Percentiles rank a stretch among this genome's conserved stretches.
Evolutionary conservation across 179 eudicot species (phyloP).

Genomic region (Carnegiea gigantea): DNA sequence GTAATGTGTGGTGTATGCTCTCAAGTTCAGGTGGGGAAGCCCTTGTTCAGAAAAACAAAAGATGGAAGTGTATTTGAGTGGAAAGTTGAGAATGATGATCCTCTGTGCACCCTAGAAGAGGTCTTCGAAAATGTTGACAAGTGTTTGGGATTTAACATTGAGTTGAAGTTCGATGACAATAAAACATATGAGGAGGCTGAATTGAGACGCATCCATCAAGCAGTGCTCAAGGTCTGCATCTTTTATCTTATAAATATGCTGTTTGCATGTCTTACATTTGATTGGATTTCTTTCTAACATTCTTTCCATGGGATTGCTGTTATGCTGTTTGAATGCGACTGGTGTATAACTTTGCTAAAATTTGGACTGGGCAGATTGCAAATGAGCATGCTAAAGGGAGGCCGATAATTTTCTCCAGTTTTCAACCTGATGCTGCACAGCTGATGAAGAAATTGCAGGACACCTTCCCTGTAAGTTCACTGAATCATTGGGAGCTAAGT

Average conservation of each 20-base stretch:
- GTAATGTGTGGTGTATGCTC: neutral
- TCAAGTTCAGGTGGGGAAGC: constrained; percentile 40
- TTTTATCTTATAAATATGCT: no score
- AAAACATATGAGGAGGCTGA: constrained; percentile 28
- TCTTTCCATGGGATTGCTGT: neutral
- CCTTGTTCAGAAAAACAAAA: constrained; percentile 38
- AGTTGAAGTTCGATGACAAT: constrained; percentile 46
- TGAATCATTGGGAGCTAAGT: neutral
- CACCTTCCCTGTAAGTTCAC: constrained; percentile 43
- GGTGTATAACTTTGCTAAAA: neutral
- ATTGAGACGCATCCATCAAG: constrained; percentile 30
- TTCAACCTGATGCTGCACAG: constrained; percentile 54
- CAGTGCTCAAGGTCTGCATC: constrained; percentile 29
- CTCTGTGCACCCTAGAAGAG: constrained; percentile 49
- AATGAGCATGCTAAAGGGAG: constrained; percentile 31
- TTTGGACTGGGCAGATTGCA: constrained; percentile 23
- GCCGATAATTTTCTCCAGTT: constrained; percentile 52
- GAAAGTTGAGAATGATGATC: constrained; percentile 49
- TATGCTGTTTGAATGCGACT: neutral
- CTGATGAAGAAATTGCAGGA: constrained; percentile 43
- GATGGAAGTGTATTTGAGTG: constrained; percentile 43
- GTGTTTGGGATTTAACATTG: constrained; percentile 49
- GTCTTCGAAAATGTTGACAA: constrained; percentile 33
- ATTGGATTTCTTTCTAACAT: neutral
- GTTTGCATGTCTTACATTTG: neutral